These are phyloP conservation scores for Syncephalis fuscata DNA, from an alignment of 371 early-diverging fungal genomes.

Conservation along the genomic window DNA sequence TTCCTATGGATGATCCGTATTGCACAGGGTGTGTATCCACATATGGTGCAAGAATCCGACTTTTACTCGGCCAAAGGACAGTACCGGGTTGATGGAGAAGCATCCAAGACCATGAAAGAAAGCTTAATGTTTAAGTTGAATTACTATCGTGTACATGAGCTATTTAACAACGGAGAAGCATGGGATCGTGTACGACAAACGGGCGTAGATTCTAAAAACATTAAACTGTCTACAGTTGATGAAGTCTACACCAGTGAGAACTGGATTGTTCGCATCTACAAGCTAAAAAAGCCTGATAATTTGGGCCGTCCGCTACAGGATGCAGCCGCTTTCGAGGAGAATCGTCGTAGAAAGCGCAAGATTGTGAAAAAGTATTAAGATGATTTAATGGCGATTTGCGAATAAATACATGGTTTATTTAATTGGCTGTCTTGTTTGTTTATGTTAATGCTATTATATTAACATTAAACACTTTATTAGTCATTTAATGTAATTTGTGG, in stretches of 20 bases:
- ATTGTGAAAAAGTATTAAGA: too few relatives aligned
- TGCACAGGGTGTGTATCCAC: slow-evolving; percentile 92
- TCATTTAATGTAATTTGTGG: too few relatives aligned
- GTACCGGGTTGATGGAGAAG: slow-evolving; percentile 83
- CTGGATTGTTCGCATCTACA: slow-evolving; percentile 94
- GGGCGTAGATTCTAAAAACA: slow-evolving; percentile 50
- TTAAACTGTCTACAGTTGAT: slow-evolving; percentile 70
- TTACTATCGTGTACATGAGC: slow-evolving; percentile 84
- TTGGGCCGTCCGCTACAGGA: slow-evolving; percentile 65
- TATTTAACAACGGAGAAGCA: slow-evolving; percentile 58
- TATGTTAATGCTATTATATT: too few relatives aligned
- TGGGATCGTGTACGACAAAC: slow-evolving; percentile 82
- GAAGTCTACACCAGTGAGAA: slow-evolving; percentile 85
- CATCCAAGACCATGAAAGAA: slow-evolving; percentile 76
- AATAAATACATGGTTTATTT: too few relatives aligned
- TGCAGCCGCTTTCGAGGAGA: slow-evolving; percentile 35
- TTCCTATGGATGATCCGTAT: slow-evolving; percentile 99
- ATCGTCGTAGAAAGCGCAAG: too few relatives aligned
- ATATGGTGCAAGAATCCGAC: slow-evolving; percentile 68
- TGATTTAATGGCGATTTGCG: too few relatives aligned
- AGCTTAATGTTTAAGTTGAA: slow-evolving; percentile 93
- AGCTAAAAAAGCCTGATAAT: slow-evolving; percentile 84
- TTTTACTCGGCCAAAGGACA: slow-evolving; percentile 85
- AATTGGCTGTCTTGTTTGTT: too few relatives aligned
- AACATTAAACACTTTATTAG: too few relatives aligned